phyloP scores from a whole-genome alignment of 192 early-diverging fungal genomes.

The Chytriomyces sp. region DNA sequence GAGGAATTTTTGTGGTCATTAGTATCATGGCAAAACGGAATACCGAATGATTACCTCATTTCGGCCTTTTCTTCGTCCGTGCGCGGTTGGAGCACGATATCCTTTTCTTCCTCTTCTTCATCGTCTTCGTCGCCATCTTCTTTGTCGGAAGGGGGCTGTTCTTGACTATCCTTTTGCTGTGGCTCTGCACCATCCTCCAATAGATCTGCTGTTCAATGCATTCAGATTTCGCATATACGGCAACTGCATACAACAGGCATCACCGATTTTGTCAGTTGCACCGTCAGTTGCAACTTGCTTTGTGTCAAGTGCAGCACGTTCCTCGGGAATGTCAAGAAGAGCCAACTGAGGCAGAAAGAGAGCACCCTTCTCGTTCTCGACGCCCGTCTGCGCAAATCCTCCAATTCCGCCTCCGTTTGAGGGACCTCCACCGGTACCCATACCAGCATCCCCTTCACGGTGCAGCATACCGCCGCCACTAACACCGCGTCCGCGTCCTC shows the following conservation, averaged over 20 bases:
- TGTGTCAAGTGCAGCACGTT: background rate
- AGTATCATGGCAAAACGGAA: background rate
- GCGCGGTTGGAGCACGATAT: slow-evolving; percentile 12
- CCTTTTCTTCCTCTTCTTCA: slow-evolving; percentile 22
- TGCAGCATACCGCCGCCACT: no score
- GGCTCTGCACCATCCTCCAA: background rate
- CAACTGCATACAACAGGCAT: background rate
- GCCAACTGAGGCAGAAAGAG: background rate
- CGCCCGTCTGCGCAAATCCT: background rate
- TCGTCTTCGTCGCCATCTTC: slow-evolving; percentile 20
- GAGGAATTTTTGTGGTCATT: background rate
- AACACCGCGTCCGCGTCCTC: slow-evolving; percentile 15
- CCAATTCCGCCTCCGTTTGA: background rate
- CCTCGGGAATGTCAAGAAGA: slow-evolving; percentile 5
- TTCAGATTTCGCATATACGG: background rate
- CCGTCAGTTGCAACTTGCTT: background rate
- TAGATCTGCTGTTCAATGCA: slow-evolving; percentile 8
- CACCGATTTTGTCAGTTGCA: background rate
- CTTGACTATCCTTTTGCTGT: background rate
- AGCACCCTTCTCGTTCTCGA: background rate
- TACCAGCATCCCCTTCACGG: no score
- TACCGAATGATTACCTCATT: slow-evolving; percentile 14
- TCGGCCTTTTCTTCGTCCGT: slow-evolving; percentile 20
- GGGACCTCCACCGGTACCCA: background rate
- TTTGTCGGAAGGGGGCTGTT: slow-evolving; percentile 14